Evolutionary conservation across 148 eudicot genomes (phyloP).

Genomic region (Nepenthes gracilis): DNA sequence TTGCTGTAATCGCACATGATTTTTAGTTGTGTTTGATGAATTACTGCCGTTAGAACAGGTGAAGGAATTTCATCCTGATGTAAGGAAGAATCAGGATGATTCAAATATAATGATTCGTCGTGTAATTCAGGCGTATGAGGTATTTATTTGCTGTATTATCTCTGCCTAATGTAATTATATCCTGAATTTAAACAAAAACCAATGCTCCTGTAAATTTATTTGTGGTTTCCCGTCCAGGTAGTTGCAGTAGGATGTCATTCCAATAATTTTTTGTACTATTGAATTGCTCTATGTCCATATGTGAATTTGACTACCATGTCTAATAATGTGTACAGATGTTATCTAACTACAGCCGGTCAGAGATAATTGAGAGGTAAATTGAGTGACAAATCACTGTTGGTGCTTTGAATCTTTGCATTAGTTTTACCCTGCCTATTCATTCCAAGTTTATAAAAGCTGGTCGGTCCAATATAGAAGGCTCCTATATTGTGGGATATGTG

Average conservation of each 20-base stretch:
- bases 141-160: slow-evolving; percentile 6
- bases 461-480: too few relatives aligned
- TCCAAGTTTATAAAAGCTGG: too few relatives aligned
- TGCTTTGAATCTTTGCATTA: not conserved
- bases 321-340: slow-evolving; percentile 44
- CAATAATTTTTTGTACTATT: too few relatives aligned
- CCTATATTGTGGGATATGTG: too few relatives aligned
- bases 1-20: not conserved
- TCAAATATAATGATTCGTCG: slow-evolving; percentile 78
- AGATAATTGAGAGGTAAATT: slow-evolving; percentile 81
- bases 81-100: slow-evolving; percentile 31
- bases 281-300: too few relatives aligned
- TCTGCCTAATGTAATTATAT: not conserved
- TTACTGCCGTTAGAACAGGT: slow-evolving; percentile 36
- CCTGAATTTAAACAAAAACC: not conserved
- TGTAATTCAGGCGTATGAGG: slow-evolving; percentile 90
- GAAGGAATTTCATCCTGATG: slow-evolving; percentile 94
- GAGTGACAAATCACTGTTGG: not conserved
- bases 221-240: not conserved
- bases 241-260: not conserved
- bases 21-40: not conserved
- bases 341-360: slow-evolving; percentile 57
- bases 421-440: too few relatives aligned
- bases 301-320: too few relatives aligned
- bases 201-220: not conserved